Evolutionary conservation across 176 grass and related monocot genomes (phyloP).

Genomic region (Metroxylon sagu): DNA sequence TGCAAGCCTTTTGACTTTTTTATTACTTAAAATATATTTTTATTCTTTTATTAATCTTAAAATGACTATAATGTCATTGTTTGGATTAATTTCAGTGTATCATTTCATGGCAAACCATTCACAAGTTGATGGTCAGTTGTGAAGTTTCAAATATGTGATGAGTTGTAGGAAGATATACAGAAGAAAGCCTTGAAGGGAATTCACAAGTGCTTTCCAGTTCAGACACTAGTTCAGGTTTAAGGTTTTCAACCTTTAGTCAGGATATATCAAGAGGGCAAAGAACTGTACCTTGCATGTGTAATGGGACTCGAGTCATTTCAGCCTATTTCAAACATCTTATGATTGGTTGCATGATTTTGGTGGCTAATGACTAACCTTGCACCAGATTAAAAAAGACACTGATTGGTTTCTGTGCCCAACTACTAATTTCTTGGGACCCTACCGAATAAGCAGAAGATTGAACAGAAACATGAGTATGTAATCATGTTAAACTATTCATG

Average conservation of each 20-base stretch:
- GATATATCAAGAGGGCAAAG: neutral
- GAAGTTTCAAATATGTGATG: too few relatives aligned
- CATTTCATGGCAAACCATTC: too few relatives aligned
- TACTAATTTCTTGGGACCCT: too few relatives aligned
- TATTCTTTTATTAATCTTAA: slow-evolving; percentile 11
- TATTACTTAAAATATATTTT: neutral
- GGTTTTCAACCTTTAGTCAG: neutral
- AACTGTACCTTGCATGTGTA: neutral
- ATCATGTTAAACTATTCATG: slow-evolving; percentile 10
- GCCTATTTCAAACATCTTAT: slow-evolving; percentile 3
- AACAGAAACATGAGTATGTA: neutral
- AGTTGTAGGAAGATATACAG: too few relatives aligned
- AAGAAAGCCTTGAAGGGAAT: neutral
- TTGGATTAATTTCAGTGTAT: neutral
- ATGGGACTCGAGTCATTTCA: neutral
- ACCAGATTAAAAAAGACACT: neutral
- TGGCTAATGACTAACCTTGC: neutral
- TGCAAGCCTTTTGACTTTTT: too few relatives aligned
- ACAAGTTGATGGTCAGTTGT: too few relatives aligned
- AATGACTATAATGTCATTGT: slow-evolving; percentile 8
- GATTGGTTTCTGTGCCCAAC: neutral
- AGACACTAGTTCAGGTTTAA: neutral
- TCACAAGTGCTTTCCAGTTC: neutral
- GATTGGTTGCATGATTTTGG: slow-evolving; percentile 1
- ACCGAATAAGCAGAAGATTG: neutral